Conservation (phyloP, 768 basidiomycete genomes). For the Lentinula aciculospora region DNA sequence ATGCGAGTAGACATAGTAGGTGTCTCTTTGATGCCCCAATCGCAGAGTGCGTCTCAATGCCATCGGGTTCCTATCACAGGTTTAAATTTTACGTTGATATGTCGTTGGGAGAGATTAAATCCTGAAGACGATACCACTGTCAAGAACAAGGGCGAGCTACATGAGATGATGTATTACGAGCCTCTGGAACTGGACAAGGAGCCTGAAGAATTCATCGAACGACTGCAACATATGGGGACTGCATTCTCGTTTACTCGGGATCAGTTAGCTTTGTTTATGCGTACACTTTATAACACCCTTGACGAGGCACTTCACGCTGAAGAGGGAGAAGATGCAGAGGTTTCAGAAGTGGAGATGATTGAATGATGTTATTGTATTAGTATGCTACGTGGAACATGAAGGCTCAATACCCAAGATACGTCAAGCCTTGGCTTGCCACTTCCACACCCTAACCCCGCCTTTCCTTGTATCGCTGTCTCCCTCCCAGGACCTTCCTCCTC, state of each 20-base stretch:
- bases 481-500: conserved; percentile 61
- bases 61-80: conserved; percentile 29
- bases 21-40: conserved; percentile 3
- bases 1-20: conserved; percentile 28
- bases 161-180: conserved; percentile 50
- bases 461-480: conserved; percentile 64
- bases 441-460: conserved; percentile 74
- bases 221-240: conserved; percentile 54
- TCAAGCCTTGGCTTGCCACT: conserved; percentile 20
- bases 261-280: conserved; percentile 65
- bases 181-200: conserved; percentile 66
- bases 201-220: conserved; percentile 44
- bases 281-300: conserved; percentile 52
- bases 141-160: conserved; percentile 30
- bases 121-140: conserved; percentile 23
- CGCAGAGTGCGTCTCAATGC: conserved; percentile 7
- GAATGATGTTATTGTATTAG: neutral
- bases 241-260: conserved; percentile 64
- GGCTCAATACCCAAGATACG: too few relatives aligned
- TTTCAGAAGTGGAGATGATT: conserved; percentile 13
- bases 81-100: conserved; percentile 53
- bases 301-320: conserved; percentile 23
- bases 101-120: conserved; percentile 34
- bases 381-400: neutral
- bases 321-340: conserved; percentile 20